Conservation (phyloP, 495 filamentous ascomycete genomes). For the Viridothelium virens region DNA sequence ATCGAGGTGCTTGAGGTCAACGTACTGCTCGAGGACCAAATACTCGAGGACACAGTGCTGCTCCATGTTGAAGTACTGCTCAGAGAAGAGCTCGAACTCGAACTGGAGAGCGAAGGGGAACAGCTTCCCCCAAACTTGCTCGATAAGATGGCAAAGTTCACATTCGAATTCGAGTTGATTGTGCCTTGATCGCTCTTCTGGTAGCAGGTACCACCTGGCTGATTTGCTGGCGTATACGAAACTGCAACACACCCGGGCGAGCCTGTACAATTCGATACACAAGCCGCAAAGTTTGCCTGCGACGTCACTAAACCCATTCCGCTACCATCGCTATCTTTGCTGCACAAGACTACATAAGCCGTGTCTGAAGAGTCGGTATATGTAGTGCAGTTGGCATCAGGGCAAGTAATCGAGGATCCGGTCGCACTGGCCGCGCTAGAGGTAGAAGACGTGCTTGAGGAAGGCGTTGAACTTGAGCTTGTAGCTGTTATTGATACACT, state of each 20-base stretch:
- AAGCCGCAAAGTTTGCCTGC: not conserved
- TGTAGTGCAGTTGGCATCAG: not conserved
- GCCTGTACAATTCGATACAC: conserved; percentile 5
- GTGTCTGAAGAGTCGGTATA: conserved; percentile 1
- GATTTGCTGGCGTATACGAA: not conserved
- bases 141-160: not conserved
- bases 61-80: not conserved
- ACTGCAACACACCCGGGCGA: not conserved
- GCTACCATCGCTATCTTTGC: not conserved
- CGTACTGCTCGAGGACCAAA: not conserved
- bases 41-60: not conserved
- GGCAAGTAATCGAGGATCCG: not conserved
- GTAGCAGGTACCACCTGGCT: not conserved
- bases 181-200: conserved; percentile 1
- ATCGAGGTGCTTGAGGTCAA: not conserved
- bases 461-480: not conserved
- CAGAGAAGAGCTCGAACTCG: not conserved
- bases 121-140: not conserved
- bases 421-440: not conserved
- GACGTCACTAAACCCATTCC: not conserved
- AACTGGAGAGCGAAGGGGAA: not conserved
- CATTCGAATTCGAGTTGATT: not conserved
- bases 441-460: not conserved
- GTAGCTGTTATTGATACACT: conserved; percentile 8
- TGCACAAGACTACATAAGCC: not conserved